phyloP scores from a whole-genome alignment of 768 basidiomycete species.

The Stropharia rugosoannulata region DNA sequence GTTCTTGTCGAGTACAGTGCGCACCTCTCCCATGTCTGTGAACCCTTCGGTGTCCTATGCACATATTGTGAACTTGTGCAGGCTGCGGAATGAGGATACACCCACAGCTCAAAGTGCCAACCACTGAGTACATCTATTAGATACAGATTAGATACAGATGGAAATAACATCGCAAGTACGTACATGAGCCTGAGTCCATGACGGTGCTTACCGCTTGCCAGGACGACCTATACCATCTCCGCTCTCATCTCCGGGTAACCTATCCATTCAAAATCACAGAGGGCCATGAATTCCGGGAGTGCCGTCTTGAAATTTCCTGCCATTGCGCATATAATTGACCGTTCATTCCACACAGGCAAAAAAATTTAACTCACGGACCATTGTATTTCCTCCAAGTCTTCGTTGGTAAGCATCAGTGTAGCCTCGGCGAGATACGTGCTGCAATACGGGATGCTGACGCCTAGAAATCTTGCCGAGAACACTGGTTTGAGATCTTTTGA shows the following conservation, averaged over 20 bases:
- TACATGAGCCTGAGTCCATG: conserved; percentile 61
- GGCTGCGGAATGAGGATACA: conserved; percentile 57
- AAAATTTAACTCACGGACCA: conserved; percentile 41
- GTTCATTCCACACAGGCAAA: background rate
- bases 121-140: conserved; percentile 45
- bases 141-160: background rate
- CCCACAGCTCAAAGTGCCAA: conserved; percentile 77
- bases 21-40: conserved; percentile 68
- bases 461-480: too few species aligned
- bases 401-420: conserved; percentile 75
- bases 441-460: too few species aligned
- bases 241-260: conserved; percentile 69
- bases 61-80: conserved; percentile 65
- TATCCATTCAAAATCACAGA: conserved; percentile 74
- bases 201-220: conserved; percentile 51
- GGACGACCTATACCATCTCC: conserved; percentile 63
- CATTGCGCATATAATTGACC: background rate
- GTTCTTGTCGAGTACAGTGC: conserved; percentile 62
- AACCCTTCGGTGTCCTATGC: conserved; percentile 73
- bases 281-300: conserved; percentile 59
- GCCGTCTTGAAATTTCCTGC: conserved; percentile 63
- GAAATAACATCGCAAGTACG: conserved; percentile 10
- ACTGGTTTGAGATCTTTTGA: too few species aligned
- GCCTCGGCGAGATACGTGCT: conserved; percentile 50
- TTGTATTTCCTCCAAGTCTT: conserved; percentile 60